Evolutionary conservation across 768 basidiomycete species (phyloP), one percentile per base, ranked within the genome.

Genomic region (Tulasnella sp.): DNA sequence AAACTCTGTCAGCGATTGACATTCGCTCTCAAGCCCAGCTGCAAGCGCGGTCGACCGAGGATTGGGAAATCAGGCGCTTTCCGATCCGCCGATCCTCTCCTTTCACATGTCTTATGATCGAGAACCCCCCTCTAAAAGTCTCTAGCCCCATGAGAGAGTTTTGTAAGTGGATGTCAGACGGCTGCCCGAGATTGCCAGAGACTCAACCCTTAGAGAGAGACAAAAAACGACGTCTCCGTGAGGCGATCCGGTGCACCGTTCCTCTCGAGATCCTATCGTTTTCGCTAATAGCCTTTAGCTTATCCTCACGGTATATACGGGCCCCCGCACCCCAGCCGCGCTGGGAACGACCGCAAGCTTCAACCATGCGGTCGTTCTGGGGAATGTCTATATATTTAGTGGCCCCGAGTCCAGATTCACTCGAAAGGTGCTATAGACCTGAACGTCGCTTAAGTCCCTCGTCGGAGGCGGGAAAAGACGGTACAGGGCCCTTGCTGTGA

Each of bases 191-290:
- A 54, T 54, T 54, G 54, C 54, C 54, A 8, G 54, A 54, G 24
- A n/a, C 11, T 54, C 54, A n/a, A 8, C 54, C 54, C 54, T 54
- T 24, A 22, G 54, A 22, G 54, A 54, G 54, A 54, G n/a, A 50
- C 20, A 50, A 54, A 54, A 54, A 54, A 54, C 54, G 54, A 54
- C 54, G 54, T 54, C 54, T 54, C 54, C 54, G 54, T 54, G 54
- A 54, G 54, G 54, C 54, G 54, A 54, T 12, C 54, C 54, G 24
- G 54, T 54, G 54, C 54, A n/a, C 54, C 54, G 54, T 54, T n/a
- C 11, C 54, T 54, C 24, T n/a, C 12, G 3, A 14, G 9, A 54
- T 12, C 11, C 54, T 54, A 9, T 54, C n/a, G 54, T 54, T 54
- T 50, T 50, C n/a, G 22, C 54, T 54, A 54, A 54, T 54, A 54